These are phyloP conservation scores for Lentinula lateritia DNA, from an alignment of 768 basidiomycete species.

Conservation along the genomic window DNA sequence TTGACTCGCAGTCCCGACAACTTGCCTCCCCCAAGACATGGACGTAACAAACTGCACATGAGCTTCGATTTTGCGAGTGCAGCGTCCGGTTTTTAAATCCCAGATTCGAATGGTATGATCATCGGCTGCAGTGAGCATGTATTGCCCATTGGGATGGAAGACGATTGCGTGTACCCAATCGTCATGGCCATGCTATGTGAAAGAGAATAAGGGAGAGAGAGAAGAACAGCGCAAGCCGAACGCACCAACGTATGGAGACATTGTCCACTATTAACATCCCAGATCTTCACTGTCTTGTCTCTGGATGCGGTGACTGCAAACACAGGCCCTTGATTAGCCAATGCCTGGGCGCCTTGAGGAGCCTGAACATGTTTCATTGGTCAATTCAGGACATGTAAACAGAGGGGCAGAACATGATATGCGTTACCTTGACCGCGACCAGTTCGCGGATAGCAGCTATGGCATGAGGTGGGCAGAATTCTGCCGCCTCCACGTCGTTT, in stretches of 20 bases:
- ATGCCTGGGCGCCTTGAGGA: slow-evolving; percentile 16
- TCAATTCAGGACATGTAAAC: slow-evolving; percentile 1
- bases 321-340: slow-evolving; percentile 20
- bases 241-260: slow-evolving; percentile 53
- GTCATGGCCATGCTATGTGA: slow-evolving; percentile 43
- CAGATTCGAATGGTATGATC: slow-evolving; percentile 71
- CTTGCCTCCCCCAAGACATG: slow-evolving; percentile 53
- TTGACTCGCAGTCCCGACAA: slow-evolving; percentile 8
- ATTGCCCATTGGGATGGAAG: slow-evolving; percentile 72
- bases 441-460: slow-evolving; percentile 58
- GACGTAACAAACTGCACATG: slow-evolving; percentile 56
- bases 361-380: slow-evolving; percentile 7
- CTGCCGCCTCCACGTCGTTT: slow-evolving; percentile 59
- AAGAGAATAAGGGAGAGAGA: slow-evolving; percentile 6
- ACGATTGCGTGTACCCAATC: slow-evolving; percentile 68
- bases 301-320: slow-evolving; percentile 66
- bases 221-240: not conserved
- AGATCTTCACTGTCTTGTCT: slow-evolving; percentile 71
- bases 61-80: slow-evolving; percentile 61
- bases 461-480: slow-evolving; percentile 58
- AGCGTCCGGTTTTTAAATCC: slow-evolving; percentile 64
- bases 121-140: slow-evolving; percentile 63
- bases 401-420: not conserved
- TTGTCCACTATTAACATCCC: slow-evolving; percentile 66
- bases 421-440: slow-evolving; percentile 43